Evolutionary conservation across 495 filamentous ascomycete genomes (phyloP), one percentile per base, ranked within the genome.

Genomic region (Lepidopterella palustris): DNA sequence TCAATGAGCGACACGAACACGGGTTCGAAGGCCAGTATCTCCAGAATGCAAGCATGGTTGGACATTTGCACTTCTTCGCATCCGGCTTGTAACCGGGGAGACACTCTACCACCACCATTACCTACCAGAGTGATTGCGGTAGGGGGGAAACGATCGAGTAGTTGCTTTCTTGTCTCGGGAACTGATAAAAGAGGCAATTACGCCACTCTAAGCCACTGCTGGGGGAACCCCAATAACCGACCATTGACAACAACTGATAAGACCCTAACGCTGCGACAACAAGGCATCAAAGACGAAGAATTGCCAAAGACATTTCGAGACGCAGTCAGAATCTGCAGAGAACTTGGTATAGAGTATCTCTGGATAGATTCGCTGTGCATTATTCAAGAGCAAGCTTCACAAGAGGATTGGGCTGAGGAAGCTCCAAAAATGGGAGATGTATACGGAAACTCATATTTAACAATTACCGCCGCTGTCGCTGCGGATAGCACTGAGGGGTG

Each of bases 51-150:
- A n/a, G n/a, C n/a, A n/a, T n/a, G n/a, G n/a, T n/a, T n/a, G n/a
- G n/a, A n/a, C n/a, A n/a, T n/a, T n/a, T n/a, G n/a, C n/a, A n/a
- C n/a, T n/a, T n/a, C n/a, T n/a, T n/a, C n/a, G n/a, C n/a, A n/a
- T n/a, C n/a, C n/a, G n/a, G n/a, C n/a, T n/a, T n/a, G n/a, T n/a
- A n/a, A n/a, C n/a, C n/a, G n/a, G n/a, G n/a, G n/a, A n/a, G n/a
- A n/a, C n/a, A n/a, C n/a, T n/a, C n/a, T n/a, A n/a, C n/a, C n/a
- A n/a, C n/a, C n/a, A n/a, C n/a, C n/a, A n/a, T n/a, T 70, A 15
- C 72, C 90, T 40, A 89, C 90, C 68, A 80, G 89, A 52, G 87
- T 90, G 32, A 88, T 90, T 64, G 87, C 89, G 67, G 84, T 92
- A 74, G 25, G 26, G 10, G n/a, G n/a, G 10, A 40, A 40, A 6